Conservation (phyloP, 495 filamentous ascomycete genomes). For the Aspergillus sclerotioniger region DNA sequence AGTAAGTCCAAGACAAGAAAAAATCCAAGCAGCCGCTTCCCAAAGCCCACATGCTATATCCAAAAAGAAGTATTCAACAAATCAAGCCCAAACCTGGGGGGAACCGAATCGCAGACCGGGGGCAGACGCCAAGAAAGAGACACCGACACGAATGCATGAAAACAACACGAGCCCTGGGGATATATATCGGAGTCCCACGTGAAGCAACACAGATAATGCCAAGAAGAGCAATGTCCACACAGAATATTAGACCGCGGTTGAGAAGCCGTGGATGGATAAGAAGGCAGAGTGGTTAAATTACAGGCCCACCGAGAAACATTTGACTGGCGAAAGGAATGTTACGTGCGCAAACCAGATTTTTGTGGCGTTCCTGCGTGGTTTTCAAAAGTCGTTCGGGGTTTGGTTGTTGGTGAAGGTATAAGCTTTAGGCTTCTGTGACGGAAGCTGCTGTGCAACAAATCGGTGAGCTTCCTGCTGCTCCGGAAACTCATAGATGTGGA, state of each 20-base stretch:
- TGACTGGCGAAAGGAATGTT: slow-evolving; percentile 1
- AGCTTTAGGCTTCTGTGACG: slow-evolving; percentile 40
- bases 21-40: slow-evolving; percentile 18
- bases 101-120: no score
- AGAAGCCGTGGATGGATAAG: background rate
- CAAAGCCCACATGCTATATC: slow-evolving; percentile 21
- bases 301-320: slow-evolving; percentile 7
- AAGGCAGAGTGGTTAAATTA: background rate
- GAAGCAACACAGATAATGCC: background rate
- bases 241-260: background rate
- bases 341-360: slow-evolving; percentile 7
- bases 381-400: slow-evolving; percentile 38
- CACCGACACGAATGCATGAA: slow-evolving; percentile 16
- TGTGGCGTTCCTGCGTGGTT: background rate
- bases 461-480: slow-evolving; percentile 42
- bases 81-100: slow-evolving; percentile 1
- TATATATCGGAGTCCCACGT: slow-evolving; percentile 2
- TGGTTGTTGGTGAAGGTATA: slow-evolving; percentile 47
- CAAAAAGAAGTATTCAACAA: slow-evolving; percentile 10
- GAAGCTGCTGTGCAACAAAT: slow-evolving; percentile 39
- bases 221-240: background rate
- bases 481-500: slow-evolving; percentile 45
- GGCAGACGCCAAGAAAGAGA: slow-evolving; percentile 13
- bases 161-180: slow-evolving; percentile 13
- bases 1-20: slow-evolving; percentile 17